phyloP scores from a whole-genome alignment of 1,139 yeast species.

The Candida gigantensis region DNA sequence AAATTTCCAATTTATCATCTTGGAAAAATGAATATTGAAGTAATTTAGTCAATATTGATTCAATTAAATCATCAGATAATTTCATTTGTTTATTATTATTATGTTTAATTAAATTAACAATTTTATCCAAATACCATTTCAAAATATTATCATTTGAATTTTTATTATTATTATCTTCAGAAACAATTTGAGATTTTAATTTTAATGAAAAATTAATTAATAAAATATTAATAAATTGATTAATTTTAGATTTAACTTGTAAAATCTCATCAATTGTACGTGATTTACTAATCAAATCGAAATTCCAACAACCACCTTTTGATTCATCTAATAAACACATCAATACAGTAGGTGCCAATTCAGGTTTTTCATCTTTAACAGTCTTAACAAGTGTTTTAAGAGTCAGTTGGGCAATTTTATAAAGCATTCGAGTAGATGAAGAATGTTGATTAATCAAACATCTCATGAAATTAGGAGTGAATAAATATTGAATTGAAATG shows the following conservation, averaged over 20 bases:
- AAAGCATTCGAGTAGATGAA: conserved; percentile 62
- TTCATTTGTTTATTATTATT: conserved; percentile 32
- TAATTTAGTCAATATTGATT: conserved; percentile 51
- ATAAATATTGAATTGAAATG: conserved; percentile 39
- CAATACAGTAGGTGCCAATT: conserved; percentile 50
- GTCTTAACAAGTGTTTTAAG: conserved; percentile 44
- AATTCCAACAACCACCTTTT: conserved; percentile 65
- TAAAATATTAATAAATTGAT: conserved; percentile 6
- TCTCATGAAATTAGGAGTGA: conserved; percentile 73
- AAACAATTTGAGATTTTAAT: conserved; percentile 23
- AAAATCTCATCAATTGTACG: conserved; percentile 61
- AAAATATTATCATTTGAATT: conserved; percentile 45
- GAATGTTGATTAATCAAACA: conserved; percentile 77
- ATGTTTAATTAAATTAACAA: conserved; percentile 57
- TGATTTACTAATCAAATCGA: conserved; percentile 77
- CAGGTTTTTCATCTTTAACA: conserved; percentile 33
- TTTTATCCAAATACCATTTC: conserved; percentile 69
- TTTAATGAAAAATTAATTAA: conserved; percentile 21
- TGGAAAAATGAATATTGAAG: conserved; percentile 60
- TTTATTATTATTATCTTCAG: conserved; percentile 15
- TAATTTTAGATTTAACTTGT: conserved; percentile 24
- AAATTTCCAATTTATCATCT: conserved; percentile 26
- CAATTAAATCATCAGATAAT: conserved; percentile 25
- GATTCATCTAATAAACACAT: conserved; percentile 49
- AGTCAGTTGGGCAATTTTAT: conserved; percentile 63